Evolutionary conservation across 805 yeast species (phyloP), one percentile per base, ranked within the genome.

Genomic region (Metschnikowia bowlesiae): DNA sequence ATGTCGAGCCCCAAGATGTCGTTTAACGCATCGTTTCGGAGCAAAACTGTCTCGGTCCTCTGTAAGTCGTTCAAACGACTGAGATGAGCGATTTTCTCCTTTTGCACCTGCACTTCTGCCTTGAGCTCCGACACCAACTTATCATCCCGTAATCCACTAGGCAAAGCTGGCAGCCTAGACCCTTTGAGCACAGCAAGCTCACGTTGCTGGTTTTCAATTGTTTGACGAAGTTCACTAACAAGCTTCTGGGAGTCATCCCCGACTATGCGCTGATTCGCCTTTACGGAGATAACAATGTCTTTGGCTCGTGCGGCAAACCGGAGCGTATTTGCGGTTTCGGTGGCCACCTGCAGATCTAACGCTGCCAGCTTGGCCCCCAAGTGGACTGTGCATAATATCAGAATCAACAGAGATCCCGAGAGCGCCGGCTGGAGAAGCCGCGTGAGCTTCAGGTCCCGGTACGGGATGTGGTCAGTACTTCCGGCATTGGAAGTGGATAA

Each of bases 281-380:
- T 78, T 6, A 88, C 96, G 48, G 75, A 78, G 59, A 91, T 76
- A 10, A 82, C 75, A 46, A 94, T 83, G 64, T 92, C 89, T 61
- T 90, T 91, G 1, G 98, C 97, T 53, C 97, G 74, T 0, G 96
- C 87, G 0, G 97, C 98, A 71, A 94, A 94, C 47, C 98, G 70
- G 28, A 94, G 73, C 0, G 98, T 91, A 63, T 89, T 89, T 37
- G 84, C 73, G 0, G 97, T 89, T 64, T 92, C 98, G 0, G 87
- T 76, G n/a, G 79, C 69, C 1, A 83, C 76, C 39, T 66, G 74
- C 22, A 75, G 75, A 18, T 69, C 67, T 28, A 48, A 36, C 6
- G 55, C 46, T 9, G 53, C 52, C 34, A 43, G 53, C 8, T 55
- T 53, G 5, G 71, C 60, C 2, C 86, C 82, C 40, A 87, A 69